Evolutionary conservation across 495 filamentous ascomycete genomes (phyloP), one percentile per base, ranked within the genome.

Genomic region (Bathelium albidoporum): DNA sequence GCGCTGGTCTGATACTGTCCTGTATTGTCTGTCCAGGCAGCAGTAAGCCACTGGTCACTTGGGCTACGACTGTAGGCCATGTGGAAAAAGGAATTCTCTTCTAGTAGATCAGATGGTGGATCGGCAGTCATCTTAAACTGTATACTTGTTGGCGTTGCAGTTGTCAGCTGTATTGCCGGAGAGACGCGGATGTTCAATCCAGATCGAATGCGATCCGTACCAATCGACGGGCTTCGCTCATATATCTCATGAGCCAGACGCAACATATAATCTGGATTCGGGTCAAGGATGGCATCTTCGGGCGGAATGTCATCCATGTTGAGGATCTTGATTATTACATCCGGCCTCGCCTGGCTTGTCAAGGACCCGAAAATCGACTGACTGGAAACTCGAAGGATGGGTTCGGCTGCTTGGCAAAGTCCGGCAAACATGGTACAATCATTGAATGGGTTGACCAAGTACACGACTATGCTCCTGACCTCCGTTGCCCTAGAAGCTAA

Each of bases 21-120:
- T 28, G 78, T 82, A 68, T 84, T 91, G 73, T 97, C 91, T 1
- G 88, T 89, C 95, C 95, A 99, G n/a, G 89, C 88, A 3, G 85
- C 91, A 0, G 87, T 87, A 53, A 97, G 73, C 95, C 95, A 99
- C 20, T 88, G 82, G 55, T 89, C 85, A 70, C 94, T 90, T 32
- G 86, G 76, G 70, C 89, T 93, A 64, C 86, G 84, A 0, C 88
- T 87, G 71, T 93, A 96, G 9, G 89, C 91, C 55, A 97, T 75
- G 72, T 99, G 95, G 12, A 99, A 82, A 64, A 86, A 87, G 14
- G 83, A 85, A 36, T 91, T 90, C 69, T 95, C 90, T 59, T 87
- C 85, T n/a, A 97, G 74, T 0, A 94, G 79, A 29, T 89, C 87
- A 2, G 85, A 81, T 0, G 86, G 85, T 0, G 87, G 86, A 22